A percentile compares a stretch with the other conserved stretches of the same genome.
Evolutionary conservation across 192 early-diverging fungal genomes (phyloP).

Genomic region (Backusella australiensis): DNA sequence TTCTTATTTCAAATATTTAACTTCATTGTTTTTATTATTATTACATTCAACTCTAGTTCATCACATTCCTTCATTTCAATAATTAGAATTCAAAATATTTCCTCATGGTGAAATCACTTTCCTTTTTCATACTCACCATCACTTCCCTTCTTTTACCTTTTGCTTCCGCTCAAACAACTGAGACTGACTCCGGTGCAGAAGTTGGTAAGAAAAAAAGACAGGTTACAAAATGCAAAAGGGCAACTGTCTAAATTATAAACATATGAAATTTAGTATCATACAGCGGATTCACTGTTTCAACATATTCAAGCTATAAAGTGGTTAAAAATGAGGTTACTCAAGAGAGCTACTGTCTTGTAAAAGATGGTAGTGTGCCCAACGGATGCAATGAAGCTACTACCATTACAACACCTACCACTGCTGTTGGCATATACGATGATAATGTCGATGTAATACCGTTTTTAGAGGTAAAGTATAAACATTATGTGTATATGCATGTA

Average conservation of each 20-base stretch:
- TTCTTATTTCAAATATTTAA: neutral
- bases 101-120: neutral
- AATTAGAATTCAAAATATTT: neutral
- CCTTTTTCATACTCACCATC: conserved; percentile 2
- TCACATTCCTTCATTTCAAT: conserved; percentile 1
- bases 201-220: neutral
- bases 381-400: neutral
- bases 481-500: neutral
- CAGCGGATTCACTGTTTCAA: neutral
- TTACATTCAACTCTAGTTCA: neutral
- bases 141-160: neutral
- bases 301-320: neutral
- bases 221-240: neutral
- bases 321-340: neutral
- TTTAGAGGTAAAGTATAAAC: neutral
- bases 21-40: neutral
- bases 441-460: neutral
- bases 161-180: neutral
- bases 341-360: neutral
- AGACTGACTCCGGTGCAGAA: neutral
- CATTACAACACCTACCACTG: neutral
- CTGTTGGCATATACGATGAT: neutral
- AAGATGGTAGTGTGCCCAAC: neutral
- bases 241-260: neutral
- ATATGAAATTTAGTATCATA: neutral